Conservation (phyloP, 2,329 filamentous ascomycete genomes). For the Juglanconis sp. region DNA sequence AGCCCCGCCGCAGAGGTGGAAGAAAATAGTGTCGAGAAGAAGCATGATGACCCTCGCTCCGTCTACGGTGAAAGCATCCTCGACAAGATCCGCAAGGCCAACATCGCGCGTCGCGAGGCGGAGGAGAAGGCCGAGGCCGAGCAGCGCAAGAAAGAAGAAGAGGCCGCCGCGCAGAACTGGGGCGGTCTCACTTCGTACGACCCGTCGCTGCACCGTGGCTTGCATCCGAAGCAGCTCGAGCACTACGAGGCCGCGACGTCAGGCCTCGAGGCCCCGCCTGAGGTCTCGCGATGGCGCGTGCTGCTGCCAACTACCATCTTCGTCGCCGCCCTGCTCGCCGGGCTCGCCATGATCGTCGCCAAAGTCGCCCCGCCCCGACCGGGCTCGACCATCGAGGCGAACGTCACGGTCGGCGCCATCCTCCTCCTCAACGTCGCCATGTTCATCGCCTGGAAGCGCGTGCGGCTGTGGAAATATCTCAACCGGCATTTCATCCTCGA, state of each 20-base stretch:
- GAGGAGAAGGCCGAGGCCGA: constrained; percentile 42
- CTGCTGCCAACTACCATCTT: constrained; percentile 53
- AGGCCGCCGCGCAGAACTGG: constrained; percentile 32
- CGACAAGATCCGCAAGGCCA: constrained; percentile 54
- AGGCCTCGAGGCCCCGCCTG: constrained; percentile 48
- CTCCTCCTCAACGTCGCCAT: constrained; percentile 58
- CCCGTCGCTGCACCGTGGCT: constrained; percentile 1
- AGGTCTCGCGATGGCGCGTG: constrained; percentile 50
- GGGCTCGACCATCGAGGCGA: constrained; percentile 44
- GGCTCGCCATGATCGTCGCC: constrained; percentile 40
- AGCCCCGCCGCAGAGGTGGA: constrained; percentile 18
- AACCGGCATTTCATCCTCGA: constrained; percentile 68
- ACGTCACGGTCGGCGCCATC: constrained; percentile 61
- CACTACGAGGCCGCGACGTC: constrained; percentile 46
- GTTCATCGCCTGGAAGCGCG: constrained; percentile 59
- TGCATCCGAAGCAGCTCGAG: constrained; percentile 35
- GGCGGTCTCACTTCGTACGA: constrained; percentile 39
- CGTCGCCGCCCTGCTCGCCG: constrained; percentile 41
- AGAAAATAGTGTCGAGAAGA: constrained; percentile 34
- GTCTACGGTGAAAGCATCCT: constrained; percentile 57
- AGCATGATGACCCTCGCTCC: constrained; percentile 21
- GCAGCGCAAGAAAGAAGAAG: constrained; percentile 38
- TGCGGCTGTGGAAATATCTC: constrained; percentile 61
- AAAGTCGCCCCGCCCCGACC: not conserved
- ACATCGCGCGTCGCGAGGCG: constrained; percentile 47